These are phyloP conservation scores for Acer negundo DNA, from an alignment of 345 rosid genomes.

Conservation along the genomic window DNA sequence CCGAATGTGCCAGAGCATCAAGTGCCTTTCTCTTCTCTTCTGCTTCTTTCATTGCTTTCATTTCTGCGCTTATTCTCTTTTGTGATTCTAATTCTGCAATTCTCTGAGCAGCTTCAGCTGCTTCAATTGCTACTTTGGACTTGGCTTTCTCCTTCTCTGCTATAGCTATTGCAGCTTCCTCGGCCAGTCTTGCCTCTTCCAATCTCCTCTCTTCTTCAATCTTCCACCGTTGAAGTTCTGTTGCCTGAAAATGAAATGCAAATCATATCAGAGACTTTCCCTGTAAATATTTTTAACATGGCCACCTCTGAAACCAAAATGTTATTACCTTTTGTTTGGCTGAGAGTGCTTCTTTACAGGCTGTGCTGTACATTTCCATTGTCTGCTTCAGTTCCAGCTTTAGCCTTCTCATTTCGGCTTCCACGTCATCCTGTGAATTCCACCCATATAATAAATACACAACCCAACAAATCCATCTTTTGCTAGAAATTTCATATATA, in stretches of 20 bases:
- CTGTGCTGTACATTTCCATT: conserved; percentile 90
- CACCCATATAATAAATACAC: background rate
- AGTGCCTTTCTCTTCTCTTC: conserved; percentile 74
- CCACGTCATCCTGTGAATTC: conserved; percentile 65
- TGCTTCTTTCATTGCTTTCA: conserved; percentile 70
- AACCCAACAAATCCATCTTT: background rate
- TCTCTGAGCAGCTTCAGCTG: conserved; percentile 86
- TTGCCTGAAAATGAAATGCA: conserved; percentile 49
- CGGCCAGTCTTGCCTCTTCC: conserved; percentile 71
- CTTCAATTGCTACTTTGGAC: conserved; percentile 79
- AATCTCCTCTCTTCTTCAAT: conserved; percentile 69
- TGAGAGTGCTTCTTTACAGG: conserved; percentile 92
- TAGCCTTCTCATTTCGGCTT: conserved; percentile 91
- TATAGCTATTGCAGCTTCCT: conserved; percentile 74
- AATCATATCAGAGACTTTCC: background rate
- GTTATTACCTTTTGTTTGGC: conserved; percentile 76
- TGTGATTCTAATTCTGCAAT: conserved; percentile 75
- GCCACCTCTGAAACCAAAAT: background rate
- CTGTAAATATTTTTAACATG: background rate
- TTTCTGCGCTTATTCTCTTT: conserved; percentile 72
- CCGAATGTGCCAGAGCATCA: conserved; percentile 50
- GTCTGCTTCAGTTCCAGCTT: conserved; percentile 91
- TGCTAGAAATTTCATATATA: background rate
- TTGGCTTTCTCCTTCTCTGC: conserved; percentile 85
- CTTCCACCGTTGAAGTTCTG: conserved; percentile 83